Percentiles rank a stretch among this genome's conserved stretches.
phyloP scores from a whole-genome alignment of 1,284 basidiomycete genomes.

The Neotropicomus parvogracilis region DNA sequence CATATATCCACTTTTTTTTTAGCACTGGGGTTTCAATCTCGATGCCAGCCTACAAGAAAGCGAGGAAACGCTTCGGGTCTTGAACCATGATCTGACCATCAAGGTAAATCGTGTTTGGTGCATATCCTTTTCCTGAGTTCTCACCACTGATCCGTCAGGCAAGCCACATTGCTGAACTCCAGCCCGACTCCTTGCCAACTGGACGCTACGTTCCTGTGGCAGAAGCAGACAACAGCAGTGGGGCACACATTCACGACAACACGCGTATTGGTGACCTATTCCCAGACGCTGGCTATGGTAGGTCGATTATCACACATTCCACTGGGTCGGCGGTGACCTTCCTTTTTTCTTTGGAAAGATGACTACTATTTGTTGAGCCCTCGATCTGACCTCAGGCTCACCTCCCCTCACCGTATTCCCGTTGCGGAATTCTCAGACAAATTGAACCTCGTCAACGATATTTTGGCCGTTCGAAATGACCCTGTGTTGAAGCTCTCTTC shows the following conservation, averaged over 20 bases:
- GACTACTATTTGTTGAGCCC: constrained; percentile 59
- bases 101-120: constrained; percentile 38
- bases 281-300: constrained; percentile 59
- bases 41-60: constrained; percentile 55
- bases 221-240: constrained; percentile 37
- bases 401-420: constrained; percentile 38
- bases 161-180: constrained; percentile 53
- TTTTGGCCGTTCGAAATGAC: constrained; percentile 39
- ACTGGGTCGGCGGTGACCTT: neutral
- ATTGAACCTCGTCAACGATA: constrained; percentile 48
- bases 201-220: constrained; percentile 48
- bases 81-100: constrained; percentile 56
- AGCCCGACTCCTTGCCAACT: constrained; percentile 47
- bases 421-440: constrained; percentile 27
- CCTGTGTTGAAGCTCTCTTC: constrained; percentile 54
- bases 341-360: constrained; percentile 38
- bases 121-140: neutral
- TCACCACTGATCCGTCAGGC: constrained; percentile 36
- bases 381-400: constrained; percentile 37
- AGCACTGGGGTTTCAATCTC: constrained; percentile 82
- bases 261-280: constrained; percentile 52
- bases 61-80: constrained; percentile 46
- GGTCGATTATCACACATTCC: constrained; percentile 19
- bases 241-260: constrained; percentile 49
- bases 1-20: neutral